Conservation (phyloP, 2,329 filamentous ascomycete genomes). For the Hortaea werneckii region DNA sequence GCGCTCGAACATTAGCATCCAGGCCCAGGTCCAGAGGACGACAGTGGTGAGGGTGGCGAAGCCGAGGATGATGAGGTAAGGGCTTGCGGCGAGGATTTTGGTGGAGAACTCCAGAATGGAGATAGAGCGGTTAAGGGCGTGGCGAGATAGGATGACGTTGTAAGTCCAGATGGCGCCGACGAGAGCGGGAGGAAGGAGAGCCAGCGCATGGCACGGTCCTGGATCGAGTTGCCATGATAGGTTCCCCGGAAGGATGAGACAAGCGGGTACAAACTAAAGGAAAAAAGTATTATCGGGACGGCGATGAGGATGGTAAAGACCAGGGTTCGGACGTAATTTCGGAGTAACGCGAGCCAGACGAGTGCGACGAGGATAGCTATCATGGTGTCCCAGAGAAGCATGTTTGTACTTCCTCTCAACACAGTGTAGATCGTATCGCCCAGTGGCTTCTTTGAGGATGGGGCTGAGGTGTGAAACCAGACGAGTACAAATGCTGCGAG, state of each 20-base stretch:
- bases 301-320: slow-evolving; percentile 72
- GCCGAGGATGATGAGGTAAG: slow-evolving; percentile 73
- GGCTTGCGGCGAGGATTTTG: slow-evolving; percentile 74
- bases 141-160: slow-evolving; percentile 68
- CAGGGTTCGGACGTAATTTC: slow-evolving; percentile 78
- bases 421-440: slow-evolving; percentile 94
- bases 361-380: slow-evolving; percentile 82
- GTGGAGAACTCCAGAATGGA: slow-evolving; percentile 88
- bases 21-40: slow-evolving; percentile 86
- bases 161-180: slow-evolving; percentile 73
- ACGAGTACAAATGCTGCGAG: slow-evolving; percentile 83
- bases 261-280: slow-evolving; percentile 85
- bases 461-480: slow-evolving; percentile 74
- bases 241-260: slow-evolving; percentile 76
- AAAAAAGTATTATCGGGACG: slow-evolving; percentile 75
- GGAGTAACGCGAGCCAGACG: slow-evolving; percentile 78
- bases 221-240: slow-evolving; percentile 64
- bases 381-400: slow-evolving; percentile 82
- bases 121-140: slow-evolving; percentile 71
- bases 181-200: slow-evolving; percentile 61
- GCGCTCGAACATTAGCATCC: slow-evolving; percentile 92
- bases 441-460: slow-evolving; percentile 57
- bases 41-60: slow-evolving; percentile 65
- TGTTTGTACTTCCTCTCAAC: slow-evolving; percentile 73
- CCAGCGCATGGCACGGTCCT: slow-evolving; percentile 85